A percentile compares a stretch with the other conserved stretches of the same genome.
phyloP scores from a whole-genome alignment of 768 basidiomycete genomes.

The Floccularia luteovirens region DNA sequence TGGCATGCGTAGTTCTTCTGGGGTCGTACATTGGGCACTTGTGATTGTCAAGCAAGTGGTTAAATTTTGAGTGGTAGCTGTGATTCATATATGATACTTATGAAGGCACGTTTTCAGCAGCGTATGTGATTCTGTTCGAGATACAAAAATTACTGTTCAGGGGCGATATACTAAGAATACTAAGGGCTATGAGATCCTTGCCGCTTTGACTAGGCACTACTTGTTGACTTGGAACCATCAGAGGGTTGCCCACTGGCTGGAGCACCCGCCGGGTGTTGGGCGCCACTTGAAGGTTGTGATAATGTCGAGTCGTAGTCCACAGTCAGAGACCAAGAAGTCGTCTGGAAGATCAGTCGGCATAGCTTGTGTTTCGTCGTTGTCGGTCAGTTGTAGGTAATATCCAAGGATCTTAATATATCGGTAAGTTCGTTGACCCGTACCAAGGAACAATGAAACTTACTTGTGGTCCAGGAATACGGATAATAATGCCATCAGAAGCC shows the following conservation, averaged over 20 bases:
- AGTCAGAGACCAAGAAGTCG: conserved; percentile 6
- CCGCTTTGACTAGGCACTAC: too few species aligned
- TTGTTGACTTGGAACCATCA: too few species aligned
- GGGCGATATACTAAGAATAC: too few species aligned
- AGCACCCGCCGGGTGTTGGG: neutral
- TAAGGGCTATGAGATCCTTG: too few species aligned
- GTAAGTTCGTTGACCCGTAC: neutral
- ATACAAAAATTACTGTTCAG: too few species aligned
- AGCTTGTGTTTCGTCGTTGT: conserved; percentile 3
- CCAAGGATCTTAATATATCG: conserved; percentile 6
- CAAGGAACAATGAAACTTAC: neutral
- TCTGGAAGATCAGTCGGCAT: conserved; percentile 5
- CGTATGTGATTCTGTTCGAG: too few species aligned
- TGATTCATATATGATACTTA: too few species aligned
- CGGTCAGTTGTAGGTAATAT: conserved; percentile 8
- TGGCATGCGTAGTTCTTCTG: too few species aligned
- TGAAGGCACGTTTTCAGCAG: too few species aligned
- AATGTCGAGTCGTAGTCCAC: conserved; percentile 3
- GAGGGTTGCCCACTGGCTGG: conserved; percentile 1
- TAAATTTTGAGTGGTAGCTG: too few species aligned
- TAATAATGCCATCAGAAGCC: conserved; percentile 7
- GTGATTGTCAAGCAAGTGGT: too few species aligned
- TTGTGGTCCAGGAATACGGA: conserved; percentile 11
- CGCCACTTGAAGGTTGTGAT: conserved; percentile 4
- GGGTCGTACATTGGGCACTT: too few species aligned